These are phyloP conservation scores for Sistotremastrum niveocremeum DNA, from an alignment of 768 basidiomycete species.

Conservation along the genomic window DNA sequence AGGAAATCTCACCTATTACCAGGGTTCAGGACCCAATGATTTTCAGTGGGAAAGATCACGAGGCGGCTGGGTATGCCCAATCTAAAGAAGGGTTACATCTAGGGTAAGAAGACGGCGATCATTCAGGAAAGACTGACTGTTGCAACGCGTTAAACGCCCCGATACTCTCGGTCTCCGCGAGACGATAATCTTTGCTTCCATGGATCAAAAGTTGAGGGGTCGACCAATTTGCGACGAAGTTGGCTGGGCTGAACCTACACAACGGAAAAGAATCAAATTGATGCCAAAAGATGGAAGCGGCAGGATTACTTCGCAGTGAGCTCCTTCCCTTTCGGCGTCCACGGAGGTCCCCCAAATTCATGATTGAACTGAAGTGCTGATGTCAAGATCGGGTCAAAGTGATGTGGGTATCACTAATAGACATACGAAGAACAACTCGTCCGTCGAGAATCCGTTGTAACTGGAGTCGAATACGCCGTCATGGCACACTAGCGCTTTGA, in stretches of 20 bases:
- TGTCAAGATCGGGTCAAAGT: background rate
- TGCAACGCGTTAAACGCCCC: slow-evolving; percentile 76
- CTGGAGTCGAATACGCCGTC: slow-evolving; percentile 82
- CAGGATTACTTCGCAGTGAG: slow-evolving; percentile 39
- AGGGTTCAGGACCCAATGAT: slow-evolving; percentile 81
- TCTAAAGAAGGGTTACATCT: slow-evolving; percentile 22
- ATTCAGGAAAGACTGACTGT: slow-evolving; percentile 36
- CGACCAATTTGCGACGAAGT: slow-evolving; percentile 73
- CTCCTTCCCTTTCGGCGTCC: slow-evolving; percentile 44
- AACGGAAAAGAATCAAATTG: background rate
- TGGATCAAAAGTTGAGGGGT: slow-evolving; percentile 81
- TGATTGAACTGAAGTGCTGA: slow-evolving; percentile 52
- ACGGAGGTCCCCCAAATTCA: slow-evolving; percentile 76
- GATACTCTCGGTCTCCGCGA: slow-evolving; percentile 77
- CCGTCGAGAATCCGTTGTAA: slow-evolving; percentile 80
- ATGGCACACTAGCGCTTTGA: slow-evolving; percentile 87
- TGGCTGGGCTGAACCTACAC: slow-evolving; percentile 58
- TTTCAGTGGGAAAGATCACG: slow-evolving; percentile 81
- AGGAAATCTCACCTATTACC: slow-evolving; percentile 46
- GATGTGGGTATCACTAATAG: background rate
- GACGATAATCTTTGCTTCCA: slow-evolving; percentile 76
- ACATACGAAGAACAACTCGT: slow-evolving; percentile 82
- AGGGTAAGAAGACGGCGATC: slow-evolving; percentile 6
- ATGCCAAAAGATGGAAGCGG: background rate
- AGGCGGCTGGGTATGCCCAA: slow-evolving; percentile 60